Evolutionary conservation across 1,284 basidiomycete genomes (phyloP).

Genomic region (Rhizoctonia solani): DNA sequence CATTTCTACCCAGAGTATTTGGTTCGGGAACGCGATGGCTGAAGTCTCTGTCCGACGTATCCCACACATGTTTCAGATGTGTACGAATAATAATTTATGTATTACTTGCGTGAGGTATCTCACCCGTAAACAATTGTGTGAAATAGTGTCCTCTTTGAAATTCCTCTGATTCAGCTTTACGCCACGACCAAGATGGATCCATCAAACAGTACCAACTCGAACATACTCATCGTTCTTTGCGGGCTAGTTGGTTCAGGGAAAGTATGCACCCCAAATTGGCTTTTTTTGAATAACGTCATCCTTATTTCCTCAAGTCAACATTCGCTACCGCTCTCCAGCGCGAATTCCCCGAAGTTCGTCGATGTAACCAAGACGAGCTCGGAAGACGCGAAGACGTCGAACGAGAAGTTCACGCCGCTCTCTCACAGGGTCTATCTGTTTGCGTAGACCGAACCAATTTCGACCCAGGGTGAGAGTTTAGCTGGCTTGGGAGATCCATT

Average conservation of each 20-base stretch:
- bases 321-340: conserved; percentile 37
- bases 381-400: conserved; percentile 38
- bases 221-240: conserved; percentile 29
- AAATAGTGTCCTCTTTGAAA: neutral
- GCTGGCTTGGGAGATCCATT: too few relatives aligned
- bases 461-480: conserved; percentile 37
- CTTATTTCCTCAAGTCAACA: conserved; percentile 33
- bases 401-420: conserved; percentile 19
- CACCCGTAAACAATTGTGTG: too few relatives aligned
- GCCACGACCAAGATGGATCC: neutral
- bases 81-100: too few relatives aligned
- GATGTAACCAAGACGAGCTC: conserved; percentile 40
- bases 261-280: conserved; percentile 2
- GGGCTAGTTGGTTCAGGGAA: conserved; percentile 40
- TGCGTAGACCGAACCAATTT: conserved; percentile 40
- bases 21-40: too few relatives aligned
- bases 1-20: too few relatives aligned
- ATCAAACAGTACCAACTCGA: neutral
- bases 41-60: too few relatives aligned
- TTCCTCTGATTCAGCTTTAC: neutral
- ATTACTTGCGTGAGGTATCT: too few relatives aligned
- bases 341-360: conserved; percentile 34
- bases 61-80: too few relatives aligned
- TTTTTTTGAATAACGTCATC: neutral
- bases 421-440: conserved; percentile 35